A percentile compares a stretch with the other conserved stretches of the same genome.
phyloP scores from a whole-genome alignment of 2,329 filamentous ascomycete genomes.

The Hypoxylon rubiginosum region DNA sequence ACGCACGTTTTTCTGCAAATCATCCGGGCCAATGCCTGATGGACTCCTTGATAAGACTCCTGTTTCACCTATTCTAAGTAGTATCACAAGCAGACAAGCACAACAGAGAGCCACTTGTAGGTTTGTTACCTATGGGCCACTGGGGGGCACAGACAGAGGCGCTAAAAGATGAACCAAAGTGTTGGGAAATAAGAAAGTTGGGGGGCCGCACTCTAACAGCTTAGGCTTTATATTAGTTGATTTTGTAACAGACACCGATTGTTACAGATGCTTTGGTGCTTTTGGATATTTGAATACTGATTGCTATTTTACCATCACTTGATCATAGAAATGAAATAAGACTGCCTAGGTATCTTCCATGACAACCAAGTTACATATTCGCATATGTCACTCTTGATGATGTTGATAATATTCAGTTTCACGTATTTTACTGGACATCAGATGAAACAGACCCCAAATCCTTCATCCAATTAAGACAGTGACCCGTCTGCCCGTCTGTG shows the following conservation, averaged over 20 bases:
- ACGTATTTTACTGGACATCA: background rate
- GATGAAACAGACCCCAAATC: slow-evolving; percentile 2
- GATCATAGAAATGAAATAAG: background rate
- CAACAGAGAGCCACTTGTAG: background rate
- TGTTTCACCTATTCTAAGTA: slow-evolving; percentile 24
- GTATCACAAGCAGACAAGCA: slow-evolving; percentile 15
- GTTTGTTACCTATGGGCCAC: background rate
- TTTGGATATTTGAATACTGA: too few species aligned
- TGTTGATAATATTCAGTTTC: background rate
- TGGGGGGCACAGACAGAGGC: background rate
- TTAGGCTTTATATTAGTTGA: background rate
- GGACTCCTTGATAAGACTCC: background rate
- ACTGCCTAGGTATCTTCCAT: background rate
- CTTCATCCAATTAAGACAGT: background rate
- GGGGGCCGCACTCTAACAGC: background rate
- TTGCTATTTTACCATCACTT: background rate
- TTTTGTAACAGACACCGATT: background rate
- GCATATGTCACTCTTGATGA: background rate
- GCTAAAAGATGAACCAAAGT: slow-evolving; percentile 2
- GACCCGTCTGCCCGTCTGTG: background rate
- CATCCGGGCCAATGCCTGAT: slow-evolving; percentile 13
- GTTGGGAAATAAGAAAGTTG: slow-evolving; percentile 2
- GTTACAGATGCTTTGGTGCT: background rate
- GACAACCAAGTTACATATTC: background rate
- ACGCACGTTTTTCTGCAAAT: slow-evolving; percentile 19